These are phyloP conservation scores for Cinnamomum chago DNA, from an alignment of 164 flowering plant genomes.

Conservation along the genomic window DNA sequence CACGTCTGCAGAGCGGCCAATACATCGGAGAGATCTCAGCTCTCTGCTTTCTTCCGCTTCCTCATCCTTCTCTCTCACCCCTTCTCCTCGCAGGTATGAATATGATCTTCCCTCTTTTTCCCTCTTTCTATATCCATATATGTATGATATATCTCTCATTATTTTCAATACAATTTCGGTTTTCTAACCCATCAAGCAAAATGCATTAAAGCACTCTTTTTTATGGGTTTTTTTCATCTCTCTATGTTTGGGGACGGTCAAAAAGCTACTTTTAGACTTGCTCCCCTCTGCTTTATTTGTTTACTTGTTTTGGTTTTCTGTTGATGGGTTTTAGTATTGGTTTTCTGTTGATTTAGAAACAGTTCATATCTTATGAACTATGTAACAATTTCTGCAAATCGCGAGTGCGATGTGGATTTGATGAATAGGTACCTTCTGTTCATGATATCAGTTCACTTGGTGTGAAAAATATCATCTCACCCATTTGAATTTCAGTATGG, in stretches of 20 bases:
- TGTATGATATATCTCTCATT: not conserved
- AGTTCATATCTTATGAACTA: no score
- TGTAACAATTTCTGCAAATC: not conserved
- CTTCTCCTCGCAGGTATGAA: slow-evolving; percentile 74
- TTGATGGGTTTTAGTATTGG: not conserved
- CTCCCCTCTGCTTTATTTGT: not conserved
- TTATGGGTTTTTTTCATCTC: not conserved
- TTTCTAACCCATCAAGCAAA: not conserved
- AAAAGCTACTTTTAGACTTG: not conserved
- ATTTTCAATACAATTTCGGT: not conserved
- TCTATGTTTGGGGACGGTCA: not conserved
- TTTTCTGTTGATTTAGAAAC: not conserved
- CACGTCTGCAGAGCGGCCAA: slow-evolving; percentile 42
- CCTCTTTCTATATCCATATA: not conserved
- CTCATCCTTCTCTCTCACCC: slow-evolving; percentile 54
- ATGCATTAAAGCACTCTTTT: no score
- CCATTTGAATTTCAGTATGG: no score
- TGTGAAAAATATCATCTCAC: no score
- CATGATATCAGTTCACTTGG: no score
- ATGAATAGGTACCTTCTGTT: no score
- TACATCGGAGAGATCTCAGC: slow-evolving; percentile 95
- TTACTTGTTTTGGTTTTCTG: not conserved
- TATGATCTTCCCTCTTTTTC: slow-evolving; percentile 15
- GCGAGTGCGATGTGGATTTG: no score
- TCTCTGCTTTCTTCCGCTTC: slow-evolving; percentile 64